Conservation (phyloP, 805 yeast genomes). For the Suhomyces pyralidae region DNA sequence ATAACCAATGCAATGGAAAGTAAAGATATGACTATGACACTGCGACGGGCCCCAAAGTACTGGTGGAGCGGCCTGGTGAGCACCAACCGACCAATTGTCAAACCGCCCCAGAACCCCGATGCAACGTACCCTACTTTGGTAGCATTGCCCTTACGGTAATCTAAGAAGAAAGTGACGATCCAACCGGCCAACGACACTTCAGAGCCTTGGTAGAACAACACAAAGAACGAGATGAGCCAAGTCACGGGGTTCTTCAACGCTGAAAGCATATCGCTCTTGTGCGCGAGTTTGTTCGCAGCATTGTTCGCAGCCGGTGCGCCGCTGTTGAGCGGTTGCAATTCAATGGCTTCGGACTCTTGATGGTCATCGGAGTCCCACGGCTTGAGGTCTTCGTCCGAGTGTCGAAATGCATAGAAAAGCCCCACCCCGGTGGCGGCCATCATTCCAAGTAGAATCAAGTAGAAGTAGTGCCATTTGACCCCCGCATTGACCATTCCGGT, state of each 20-base stretch:
- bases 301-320: background rate
- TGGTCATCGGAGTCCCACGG: conserved; percentile 27
- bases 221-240: conserved; percentile 50
- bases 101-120: conserved; percentile 70
- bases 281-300: background rate
- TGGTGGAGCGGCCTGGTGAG: conserved; percentile 42
- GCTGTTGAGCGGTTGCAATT: background rate
- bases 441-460: conserved; percentile 45
- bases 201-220: conserved; percentile 64
- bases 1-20: conserved; percentile 37
- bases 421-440: conserved; percentile 30
- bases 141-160: conserved; percentile 48
- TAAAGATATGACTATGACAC: conserved; percentile 33
- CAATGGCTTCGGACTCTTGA: background rate
- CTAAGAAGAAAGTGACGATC: conserved; percentile 61
- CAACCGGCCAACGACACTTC: conserved; percentile 72
- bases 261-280: conserved; percentile 25
- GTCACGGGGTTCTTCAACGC: conserved; percentile 42
- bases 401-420: conserved; percentile 44
- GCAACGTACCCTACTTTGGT: conserved; percentile 58
- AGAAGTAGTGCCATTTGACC: conserved; percentile 53
- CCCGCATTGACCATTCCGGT: conserved; percentile 51
- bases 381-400: conserved; percentile 45
- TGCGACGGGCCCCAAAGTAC: conserved; percentile 44
- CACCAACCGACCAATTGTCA: conserved; percentile 59